Percentiles rank a stretch among this genome's conserved stretches.
Conservation (phyloP, 371 early-diverging fungal species). For the Syncephalastrum contaminatum region DNA sequence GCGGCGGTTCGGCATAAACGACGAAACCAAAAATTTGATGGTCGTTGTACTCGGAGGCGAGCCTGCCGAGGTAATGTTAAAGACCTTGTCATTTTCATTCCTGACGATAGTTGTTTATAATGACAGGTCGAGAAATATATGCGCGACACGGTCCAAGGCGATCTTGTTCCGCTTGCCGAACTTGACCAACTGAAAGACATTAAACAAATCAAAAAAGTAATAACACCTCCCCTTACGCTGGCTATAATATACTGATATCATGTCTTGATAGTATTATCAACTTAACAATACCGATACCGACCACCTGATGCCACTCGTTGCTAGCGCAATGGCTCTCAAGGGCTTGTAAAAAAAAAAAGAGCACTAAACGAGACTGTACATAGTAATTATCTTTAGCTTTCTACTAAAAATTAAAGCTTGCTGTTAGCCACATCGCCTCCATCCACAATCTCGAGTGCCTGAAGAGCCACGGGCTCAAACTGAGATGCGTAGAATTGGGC, state of each 20-base stretch:
- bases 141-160: constrained; percentile 37
- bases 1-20: constrained; percentile 52
- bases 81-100: background rate
- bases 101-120: background rate
- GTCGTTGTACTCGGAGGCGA: constrained; percentile 52
- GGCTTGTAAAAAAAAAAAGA: constrained; percentile 11
- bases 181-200: constrained; percentile 26
- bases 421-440: constrained; percentile 10
- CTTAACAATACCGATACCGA: constrained; percentile 16
- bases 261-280: constrained; percentile 31
- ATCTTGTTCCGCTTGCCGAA: constrained; percentile 31
- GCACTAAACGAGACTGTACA: no score
- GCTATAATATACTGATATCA: background rate
- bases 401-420: constrained; percentile 1
- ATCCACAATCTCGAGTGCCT: constrained; percentile 13
- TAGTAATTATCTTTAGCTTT: no score
- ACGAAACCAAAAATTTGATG: constrained; percentile 42
- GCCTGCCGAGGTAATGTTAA: constrained; percentile 31
- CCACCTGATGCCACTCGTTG: constrained; percentile 25
- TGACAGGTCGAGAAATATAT: constrained; percentile 32
- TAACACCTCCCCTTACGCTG: background rate
- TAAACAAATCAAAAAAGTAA: constrained; percentile 37
- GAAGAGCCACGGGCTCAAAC: constrained; percentile 10
- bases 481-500: constrained; percentile 45
- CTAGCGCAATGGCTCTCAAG: constrained; percentile 42